Conservation (phyloP, 441 rosid genomes). For the Gossypium davidsonii region DNA sequence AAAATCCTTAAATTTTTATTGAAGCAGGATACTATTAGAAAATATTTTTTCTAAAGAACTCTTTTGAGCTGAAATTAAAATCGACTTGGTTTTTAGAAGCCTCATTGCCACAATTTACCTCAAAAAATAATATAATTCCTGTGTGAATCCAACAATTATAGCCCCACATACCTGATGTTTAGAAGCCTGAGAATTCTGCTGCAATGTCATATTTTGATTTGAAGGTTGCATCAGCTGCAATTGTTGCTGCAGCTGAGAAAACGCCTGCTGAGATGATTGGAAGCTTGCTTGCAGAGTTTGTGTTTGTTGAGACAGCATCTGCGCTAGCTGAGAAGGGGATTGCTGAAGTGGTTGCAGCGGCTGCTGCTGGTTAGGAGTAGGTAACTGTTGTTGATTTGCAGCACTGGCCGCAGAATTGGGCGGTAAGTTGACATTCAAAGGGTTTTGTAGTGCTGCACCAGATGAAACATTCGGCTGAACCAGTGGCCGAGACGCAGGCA, state of each 20-base stretch:
- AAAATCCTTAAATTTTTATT: background rate
- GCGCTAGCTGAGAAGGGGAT: conserved; percentile 91
- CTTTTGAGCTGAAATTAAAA: background rate
- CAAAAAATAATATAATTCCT: background rate
- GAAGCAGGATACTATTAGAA: background rate
- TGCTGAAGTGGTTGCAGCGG: conserved; percentile 60
- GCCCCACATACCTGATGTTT: conserved; percentile 61
- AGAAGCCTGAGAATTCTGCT: conserved; percentile 50
- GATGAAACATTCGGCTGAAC: conserved; percentile 45
- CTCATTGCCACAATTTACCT: background rate
- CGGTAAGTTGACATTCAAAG: conserved; percentile 44
- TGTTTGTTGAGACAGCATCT: conserved; percentile 85
- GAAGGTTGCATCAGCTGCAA: conserved; percentile 86
- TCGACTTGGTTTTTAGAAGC: background rate
- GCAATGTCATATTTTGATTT: conserved; percentile 43
- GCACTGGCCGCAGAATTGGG: conserved; percentile 36
- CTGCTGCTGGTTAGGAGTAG: conserved; percentile 55
- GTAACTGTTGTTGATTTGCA: conserved; percentile 46
- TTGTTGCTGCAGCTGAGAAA: conserved; percentile 93
- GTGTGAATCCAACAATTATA: background rate
- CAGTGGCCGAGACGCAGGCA: conserved; percentile 49
- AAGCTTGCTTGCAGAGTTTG: conserved; percentile 85
- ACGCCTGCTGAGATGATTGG: conserved; percentile 91
- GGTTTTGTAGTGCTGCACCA: conserved; percentile 38
- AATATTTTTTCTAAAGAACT: background rate